Percentiles rank a stretch among this genome's conserved stretches.
phyloP scores from a whole-genome alignment of 345 rosid species.

The Turritis glabra region DNA sequence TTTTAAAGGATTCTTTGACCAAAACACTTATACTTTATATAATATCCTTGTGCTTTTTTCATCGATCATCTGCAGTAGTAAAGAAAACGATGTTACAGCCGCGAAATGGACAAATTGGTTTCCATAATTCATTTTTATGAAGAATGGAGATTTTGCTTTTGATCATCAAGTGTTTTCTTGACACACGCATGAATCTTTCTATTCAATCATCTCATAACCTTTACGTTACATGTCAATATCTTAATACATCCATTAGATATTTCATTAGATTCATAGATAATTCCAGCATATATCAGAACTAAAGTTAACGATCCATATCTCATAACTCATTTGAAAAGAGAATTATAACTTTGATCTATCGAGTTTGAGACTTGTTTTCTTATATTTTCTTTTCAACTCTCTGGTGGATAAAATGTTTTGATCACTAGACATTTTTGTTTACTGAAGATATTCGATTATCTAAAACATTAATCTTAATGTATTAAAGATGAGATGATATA shows the following conservation, averaged over 20 bases:
- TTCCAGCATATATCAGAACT: constrained; percentile 8
- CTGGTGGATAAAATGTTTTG: not conserved
- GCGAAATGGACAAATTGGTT: constrained; percentile 27
- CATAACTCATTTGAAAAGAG: constrained; percentile 4
- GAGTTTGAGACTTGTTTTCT: constrained; percentile 9
- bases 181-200: constrained; percentile 36
- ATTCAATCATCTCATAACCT: constrained; percentile 22
- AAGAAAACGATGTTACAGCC: constrained; percentile 28
- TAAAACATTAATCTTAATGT: constrained; percentile 4
- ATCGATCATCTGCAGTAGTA: constrained; percentile 16
- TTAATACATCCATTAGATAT: constrained; percentile 22
- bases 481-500: not conserved
- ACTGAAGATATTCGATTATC: not conserved
- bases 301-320: constrained; percentile 9
- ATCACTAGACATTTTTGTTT: not conserved
- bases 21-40: not conserved
- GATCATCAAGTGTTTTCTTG: constrained; percentile 29
- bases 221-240: constrained; percentile 39
- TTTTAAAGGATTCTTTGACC: constrained; percentile 16
- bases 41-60: not conserved
- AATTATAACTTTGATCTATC: not conserved
- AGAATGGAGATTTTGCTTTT: constrained; percentile 26
- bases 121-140: constrained; percentile 19
- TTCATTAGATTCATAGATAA: constrained; percentile 16
- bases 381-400: not conserved